Conservation (phyloP, 441 rosid species). For the Francoa sonchifolia region DNA sequence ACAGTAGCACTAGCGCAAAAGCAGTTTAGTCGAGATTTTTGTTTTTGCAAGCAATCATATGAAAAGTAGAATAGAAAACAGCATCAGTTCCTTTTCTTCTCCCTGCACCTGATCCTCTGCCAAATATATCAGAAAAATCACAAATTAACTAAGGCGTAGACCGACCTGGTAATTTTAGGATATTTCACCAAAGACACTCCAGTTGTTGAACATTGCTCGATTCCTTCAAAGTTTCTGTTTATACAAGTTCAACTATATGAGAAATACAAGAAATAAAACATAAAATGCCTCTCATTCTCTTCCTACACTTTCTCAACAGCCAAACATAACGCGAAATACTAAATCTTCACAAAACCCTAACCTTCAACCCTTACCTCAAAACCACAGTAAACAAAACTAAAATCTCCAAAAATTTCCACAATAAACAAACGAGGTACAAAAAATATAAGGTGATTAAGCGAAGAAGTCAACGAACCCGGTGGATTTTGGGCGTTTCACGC, state of each 20-base stretch:
- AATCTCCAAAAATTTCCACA: not conserved
- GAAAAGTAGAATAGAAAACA: not conserved
- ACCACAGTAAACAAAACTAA: not conserved
- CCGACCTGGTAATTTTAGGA: too few relatives aligned
- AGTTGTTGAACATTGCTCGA: too few relatives aligned
- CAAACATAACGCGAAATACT: not conserved
- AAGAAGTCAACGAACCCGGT: constrained; percentile 20
- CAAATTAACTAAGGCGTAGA: too few relatives aligned
- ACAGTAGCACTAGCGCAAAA: too few relatives aligned
- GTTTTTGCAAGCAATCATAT: too few relatives aligned
- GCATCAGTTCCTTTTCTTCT: not conserved
- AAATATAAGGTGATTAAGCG: not conserved
- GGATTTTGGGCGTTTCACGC: constrained; percentile 36
- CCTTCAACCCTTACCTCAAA: not conserved
- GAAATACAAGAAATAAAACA: not conserved
- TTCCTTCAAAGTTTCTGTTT: too few relatives aligned
- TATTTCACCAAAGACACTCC: too few relatives aligned
- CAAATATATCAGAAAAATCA: too few relatives aligned
- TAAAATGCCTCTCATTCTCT: not conserved
- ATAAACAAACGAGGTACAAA: not conserved
- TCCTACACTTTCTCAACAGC: constrained; percentile 3
- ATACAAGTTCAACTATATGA: not conserved
- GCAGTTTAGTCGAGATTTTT: too few relatives aligned
- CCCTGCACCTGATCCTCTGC: not conserved
- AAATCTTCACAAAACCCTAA: not conserved